Conservation (phyloP, 148 eudicot genomes). For the Silene conica region DNA sequence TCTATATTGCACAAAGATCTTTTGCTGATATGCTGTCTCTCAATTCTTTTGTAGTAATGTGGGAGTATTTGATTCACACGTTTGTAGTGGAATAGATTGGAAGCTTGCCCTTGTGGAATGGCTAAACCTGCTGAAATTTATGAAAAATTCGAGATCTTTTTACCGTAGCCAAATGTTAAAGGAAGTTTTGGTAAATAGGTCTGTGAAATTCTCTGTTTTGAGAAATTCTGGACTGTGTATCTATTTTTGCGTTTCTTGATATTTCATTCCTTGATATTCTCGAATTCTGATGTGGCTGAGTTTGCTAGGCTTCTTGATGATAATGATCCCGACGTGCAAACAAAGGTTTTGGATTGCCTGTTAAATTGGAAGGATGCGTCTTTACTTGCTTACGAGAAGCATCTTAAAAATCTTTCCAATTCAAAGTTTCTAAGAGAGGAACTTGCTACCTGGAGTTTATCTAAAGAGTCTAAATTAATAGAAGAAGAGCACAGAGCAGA, state of each 20-base stretch:
- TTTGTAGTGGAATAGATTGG: constrained; percentile 60
- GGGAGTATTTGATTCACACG: constrained; percentile 39
- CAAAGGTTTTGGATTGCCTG: constrained; percentile 77
- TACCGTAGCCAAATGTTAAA: constrained; percentile 56
- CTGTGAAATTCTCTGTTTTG: constrained; percentile 14
- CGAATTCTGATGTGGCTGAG: constrained; percentile 10
- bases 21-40: neutral
- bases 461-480: constrained; percentile 53
- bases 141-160: constrained; percentile 63
- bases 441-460: constrained; percentile 84
- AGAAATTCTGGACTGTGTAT: neutral
- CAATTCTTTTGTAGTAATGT: constrained; percentile 43
- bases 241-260: neutral
- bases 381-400: constrained; percentile 58
- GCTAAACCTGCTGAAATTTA: constrained; percentile 60
- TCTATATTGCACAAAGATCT: neutral
- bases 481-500: constrained; percentile 56
- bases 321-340: constrained; percentile 72
- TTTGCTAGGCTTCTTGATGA: constrained; percentile 74
- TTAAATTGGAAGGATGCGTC: constrained; percentile 83
- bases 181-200: constrained; percentile 74
- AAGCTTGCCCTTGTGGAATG: constrained; percentile 68
- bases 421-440: constrained; percentile 72
- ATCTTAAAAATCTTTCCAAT: constrained; percentile 70
- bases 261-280: neutral